These are phyloP conservation scores for Tarenaya hassleriana DNA, from an alignment of 345 rosid species.

Conservation along the genomic window DNA sequence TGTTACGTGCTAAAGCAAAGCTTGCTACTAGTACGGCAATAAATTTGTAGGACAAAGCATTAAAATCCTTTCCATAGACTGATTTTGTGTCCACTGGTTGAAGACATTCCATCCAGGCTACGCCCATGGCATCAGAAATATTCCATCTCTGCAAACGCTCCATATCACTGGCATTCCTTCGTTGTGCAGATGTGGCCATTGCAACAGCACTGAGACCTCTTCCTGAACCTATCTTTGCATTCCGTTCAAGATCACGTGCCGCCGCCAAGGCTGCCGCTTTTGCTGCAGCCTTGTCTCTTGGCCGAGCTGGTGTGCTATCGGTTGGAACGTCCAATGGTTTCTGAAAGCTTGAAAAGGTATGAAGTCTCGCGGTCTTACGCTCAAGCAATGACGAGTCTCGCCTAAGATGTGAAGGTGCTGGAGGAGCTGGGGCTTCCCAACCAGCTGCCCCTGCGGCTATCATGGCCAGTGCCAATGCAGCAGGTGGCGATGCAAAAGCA, in stretches of 20 bases:
- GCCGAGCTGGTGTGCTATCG: conserved; percentile 57
- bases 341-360: conserved; percentile 92
- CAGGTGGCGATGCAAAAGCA: conserved; percentile 99
- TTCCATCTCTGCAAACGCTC: conserved; percentile 96
- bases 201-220: conserved; percentile 99
- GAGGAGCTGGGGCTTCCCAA: conserved; percentile 64
- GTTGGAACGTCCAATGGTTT: conserved; percentile 54
- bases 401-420: conserved; percentile 53
- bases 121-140: conserved; percentile 88
- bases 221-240: conserved; percentile 98
- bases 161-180: conserved; percentile 78
- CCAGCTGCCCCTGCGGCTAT: conserved; percentile 99
- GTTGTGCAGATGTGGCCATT: conserved; percentile 98
- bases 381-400: conserved; percentile 84
- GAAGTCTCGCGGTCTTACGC: conserved; percentile 64
- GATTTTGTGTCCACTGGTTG: conserved; percentile 90
- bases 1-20: conserved; percentile 96
- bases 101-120: conserved; percentile 99
- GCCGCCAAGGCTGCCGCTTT: conserved; percentile 99
- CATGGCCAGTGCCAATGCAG: conserved; percentile 99
- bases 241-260: conserved; percentile 97
- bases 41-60: conserved; percentile 86
- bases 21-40: conserved; percentile 96
- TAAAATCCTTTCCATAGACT: conserved; percentile 96
- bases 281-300: conserved; percentile 94